Conservation (phyloP, 140 eudicot genomes). For the Ambrosia hybrid region DNA sequence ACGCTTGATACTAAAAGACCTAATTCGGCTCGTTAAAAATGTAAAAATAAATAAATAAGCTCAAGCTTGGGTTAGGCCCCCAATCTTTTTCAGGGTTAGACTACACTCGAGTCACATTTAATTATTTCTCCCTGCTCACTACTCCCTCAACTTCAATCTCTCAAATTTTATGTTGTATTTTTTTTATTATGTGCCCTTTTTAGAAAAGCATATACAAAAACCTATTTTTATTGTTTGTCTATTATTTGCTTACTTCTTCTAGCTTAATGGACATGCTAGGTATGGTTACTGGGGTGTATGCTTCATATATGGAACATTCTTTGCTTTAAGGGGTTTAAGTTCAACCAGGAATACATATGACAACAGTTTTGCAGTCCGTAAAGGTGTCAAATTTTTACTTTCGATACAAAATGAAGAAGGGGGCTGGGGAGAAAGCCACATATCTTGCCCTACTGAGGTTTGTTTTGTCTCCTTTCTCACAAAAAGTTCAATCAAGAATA, state of each 20-base stretch:
- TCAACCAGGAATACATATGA: slow-evolving; percentile 25
- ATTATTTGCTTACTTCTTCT: not conserved
- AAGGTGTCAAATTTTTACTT: slow-evolving; percentile 32
- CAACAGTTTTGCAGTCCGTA: slow-evolving; percentile 23
- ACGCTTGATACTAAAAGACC: no score
- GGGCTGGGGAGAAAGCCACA: slow-evolving; percentile 40
- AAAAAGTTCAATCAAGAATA: not conserved
- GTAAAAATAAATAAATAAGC: no score
- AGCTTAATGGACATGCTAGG: slow-evolving; percentile 12
- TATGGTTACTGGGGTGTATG: slow-evolving; percentile 46
- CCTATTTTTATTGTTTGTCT: not conserved
- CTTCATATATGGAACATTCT: slow-evolving; percentile 33
- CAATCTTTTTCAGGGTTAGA: no score
- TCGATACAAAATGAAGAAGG: slow-evolving; percentile 36
- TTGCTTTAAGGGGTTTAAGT: slow-evolving; percentile 30
- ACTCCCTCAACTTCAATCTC: no score
- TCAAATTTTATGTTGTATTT: no score
- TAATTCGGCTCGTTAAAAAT: no score
- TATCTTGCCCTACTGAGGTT: slow-evolving; percentile 41
- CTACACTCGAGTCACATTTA: no score
- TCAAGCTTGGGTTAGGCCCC: no score
- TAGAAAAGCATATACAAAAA: not conserved
- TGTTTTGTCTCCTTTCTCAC: not conserved
- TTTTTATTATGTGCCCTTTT: no score
- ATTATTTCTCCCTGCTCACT: no score